phyloP scores from a whole-genome alignment of 75 land plant species.

The Pinus taeda region DNA sequence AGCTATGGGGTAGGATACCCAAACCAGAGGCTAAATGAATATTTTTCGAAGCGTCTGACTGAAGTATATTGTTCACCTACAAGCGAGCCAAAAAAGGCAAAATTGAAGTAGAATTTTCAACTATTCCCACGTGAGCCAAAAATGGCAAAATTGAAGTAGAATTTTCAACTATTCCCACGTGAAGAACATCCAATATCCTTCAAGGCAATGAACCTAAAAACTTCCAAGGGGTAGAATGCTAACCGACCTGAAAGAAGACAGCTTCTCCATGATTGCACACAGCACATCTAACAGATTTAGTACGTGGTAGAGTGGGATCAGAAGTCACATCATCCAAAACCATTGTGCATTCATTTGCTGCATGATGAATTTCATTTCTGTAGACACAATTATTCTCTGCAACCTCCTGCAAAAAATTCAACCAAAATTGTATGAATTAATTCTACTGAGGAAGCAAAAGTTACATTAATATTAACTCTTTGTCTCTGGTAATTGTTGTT shows the following conservation, averaged over 20 bases:
- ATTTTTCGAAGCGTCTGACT: neutral
- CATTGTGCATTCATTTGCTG: constrained; percentile 35
- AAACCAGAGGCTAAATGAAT: too few species aligned
- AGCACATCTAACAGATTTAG: constrained; percentile 37
- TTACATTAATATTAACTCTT: too few species aligned
- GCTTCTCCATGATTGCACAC: constrained; percentile 44
- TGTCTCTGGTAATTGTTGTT: too few species aligned
- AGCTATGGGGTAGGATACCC: too few species aligned
- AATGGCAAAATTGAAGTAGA: neutral
- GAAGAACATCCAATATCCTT: neutral
- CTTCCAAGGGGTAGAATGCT: neutral
- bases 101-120: too few species aligned
- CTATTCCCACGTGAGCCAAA: too few species aligned
- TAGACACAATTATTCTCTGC: too few species aligned
- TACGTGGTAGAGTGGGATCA: constrained; percentile 46
- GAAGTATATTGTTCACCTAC: neutral
- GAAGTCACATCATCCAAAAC: constrained; percentile 43
- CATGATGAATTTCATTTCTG: too few species aligned
- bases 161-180: neutral
- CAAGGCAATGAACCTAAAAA: neutral
- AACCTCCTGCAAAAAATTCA: neutral
- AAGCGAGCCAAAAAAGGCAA: neutral
- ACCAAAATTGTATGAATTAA: too few species aligned
- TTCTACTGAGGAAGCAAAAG: too few species aligned
- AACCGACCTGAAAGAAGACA: constrained; percentile 36